Evolutionary conservation across 495 filamentous ascomycete genomes (phyloP).

Genomic region (Daldinia loculata): DNA sequence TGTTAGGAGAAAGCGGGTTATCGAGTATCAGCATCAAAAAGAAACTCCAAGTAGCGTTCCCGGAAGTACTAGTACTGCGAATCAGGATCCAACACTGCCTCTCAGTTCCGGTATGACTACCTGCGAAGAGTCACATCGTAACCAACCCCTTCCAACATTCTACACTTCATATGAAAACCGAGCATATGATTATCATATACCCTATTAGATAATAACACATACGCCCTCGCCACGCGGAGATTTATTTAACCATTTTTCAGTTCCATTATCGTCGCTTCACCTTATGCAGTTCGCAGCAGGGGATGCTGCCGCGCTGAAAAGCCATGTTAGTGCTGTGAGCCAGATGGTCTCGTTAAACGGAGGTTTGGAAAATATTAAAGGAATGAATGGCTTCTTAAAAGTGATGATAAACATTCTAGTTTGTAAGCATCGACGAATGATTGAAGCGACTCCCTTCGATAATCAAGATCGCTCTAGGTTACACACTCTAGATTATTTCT

Average conservation of each 20-base stretch:
- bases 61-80: background rate
- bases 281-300: background rate
- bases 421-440: background rate
- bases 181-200: background rate
- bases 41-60: background rate
- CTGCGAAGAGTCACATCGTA: background rate
- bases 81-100: background rate
- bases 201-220: background rate
- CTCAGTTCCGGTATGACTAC: background rate
- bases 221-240: background rate
- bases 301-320: background rate
- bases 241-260: background rate
- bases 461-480: background rate
- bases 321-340: background rate
- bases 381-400: conserved; percentile 15
- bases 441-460: background rate
- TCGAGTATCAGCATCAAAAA: conserved; percentile 9
- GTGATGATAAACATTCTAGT: background rate
- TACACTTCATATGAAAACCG: background rate
- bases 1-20: background rate
- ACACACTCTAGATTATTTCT: conserved; percentile 8
- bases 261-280: background rate
- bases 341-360: conserved; percentile 12
- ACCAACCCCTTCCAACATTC: background rate
- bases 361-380: conserved; percentile 1